Conservation (phyloP, 2,329 filamentous ascomycete species). For the Acephala macrosclerotiorum region DNA sequence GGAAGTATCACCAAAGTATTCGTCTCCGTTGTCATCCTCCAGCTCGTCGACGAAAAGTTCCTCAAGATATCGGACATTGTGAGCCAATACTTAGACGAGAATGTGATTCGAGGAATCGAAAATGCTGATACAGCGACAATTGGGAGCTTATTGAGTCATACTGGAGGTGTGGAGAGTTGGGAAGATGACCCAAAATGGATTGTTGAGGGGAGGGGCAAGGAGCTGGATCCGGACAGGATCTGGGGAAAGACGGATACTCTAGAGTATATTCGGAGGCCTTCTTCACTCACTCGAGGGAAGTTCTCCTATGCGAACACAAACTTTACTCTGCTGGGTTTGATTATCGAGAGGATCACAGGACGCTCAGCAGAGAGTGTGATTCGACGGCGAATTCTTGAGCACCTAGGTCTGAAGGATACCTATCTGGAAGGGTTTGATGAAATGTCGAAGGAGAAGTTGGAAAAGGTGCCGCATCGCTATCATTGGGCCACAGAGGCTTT, state of each 20-base stretch:
- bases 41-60: constrained; percentile 25
- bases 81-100: constrained; percentile 3
- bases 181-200: constrained; percentile 29
- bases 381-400: constrained; percentile 19
- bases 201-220: constrained; percentile 20
- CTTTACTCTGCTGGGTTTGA: constrained; percentile 22
- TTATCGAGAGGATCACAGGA: constrained; percentile 24
- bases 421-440: constrained; percentile 28
- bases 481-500: constrained; percentile 25
- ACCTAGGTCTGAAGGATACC: constrained; percentile 17
- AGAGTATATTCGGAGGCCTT: constrained; percentile 23
- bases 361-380: constrained; percentile 21
- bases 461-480: constrained; percentile 23
- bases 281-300: constrained; percentile 3
- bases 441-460: background rate
- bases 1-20: constrained; percentile 34
- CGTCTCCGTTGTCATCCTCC: constrained; percentile 24
- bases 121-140: constrained; percentile 24
- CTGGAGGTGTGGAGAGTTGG: constrained; percentile 26
- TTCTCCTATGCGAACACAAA: constrained; percentile 22
- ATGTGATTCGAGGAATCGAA: constrained; percentile 12
- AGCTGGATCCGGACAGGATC: constrained; percentile 20
- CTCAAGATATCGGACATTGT: constrained; percentile 20
- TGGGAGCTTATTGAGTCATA: constrained; percentile 22
- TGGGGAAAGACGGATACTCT: constrained; percentile 24